phyloP scores from a whole-genome alignment of 148 eudicot species.

The Camellia lanceoleosa region DNA sequence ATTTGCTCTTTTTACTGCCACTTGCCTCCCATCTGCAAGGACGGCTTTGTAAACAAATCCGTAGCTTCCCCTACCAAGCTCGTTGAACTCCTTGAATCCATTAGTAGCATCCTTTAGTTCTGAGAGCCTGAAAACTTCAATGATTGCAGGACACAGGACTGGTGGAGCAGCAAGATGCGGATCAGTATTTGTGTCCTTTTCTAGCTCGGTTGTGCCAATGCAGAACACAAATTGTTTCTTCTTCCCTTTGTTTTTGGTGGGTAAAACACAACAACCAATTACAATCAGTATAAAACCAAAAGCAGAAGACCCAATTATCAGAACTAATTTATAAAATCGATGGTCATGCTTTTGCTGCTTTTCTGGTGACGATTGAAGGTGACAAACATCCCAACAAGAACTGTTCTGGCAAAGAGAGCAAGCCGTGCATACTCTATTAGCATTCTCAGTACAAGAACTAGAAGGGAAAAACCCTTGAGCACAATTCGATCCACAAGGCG shows the following conservation, averaged over 20 bases:
- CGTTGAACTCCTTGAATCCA: slow-evolving; percentile 96
- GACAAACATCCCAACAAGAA: slow-evolving; percentile 76
- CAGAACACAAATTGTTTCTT: slow-evolving; percentile 58
- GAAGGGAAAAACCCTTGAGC: slow-evolving; percentile 74
- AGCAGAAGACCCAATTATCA: slow-evolving; percentile 64
- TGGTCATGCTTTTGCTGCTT: slow-evolving; percentile 37
- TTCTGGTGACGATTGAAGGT: slow-evolving; percentile 39
- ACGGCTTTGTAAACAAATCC: slow-evolving; percentile 93
- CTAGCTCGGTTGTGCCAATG: slow-evolving; percentile 46
- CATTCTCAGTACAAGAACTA: slow-evolving; percentile 54
- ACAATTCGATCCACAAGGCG: slow-evolving; percentile 73
- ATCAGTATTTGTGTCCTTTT: slow-evolving; percentile 39
- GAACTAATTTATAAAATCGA: slow-evolving; percentile 48
- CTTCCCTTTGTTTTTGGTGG: slow-evolving; percentile 45
- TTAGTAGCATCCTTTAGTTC: slow-evolving; percentile 94
- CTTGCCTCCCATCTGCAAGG: slow-evolving; percentile 76
- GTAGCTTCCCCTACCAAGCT: slow-evolving; percentile 93
- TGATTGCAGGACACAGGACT: slow-evolving; percentile 61
- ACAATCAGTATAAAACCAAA: slow-evolving; percentile 56
- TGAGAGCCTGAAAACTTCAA: slow-evolving; percentile 79
- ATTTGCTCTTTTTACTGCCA: slow-evolving; percentile 91
- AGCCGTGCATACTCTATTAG: slow-evolving; percentile 74
- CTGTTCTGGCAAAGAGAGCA: slow-evolving; percentile 93
- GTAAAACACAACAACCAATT: slow-evolving; percentile 60
- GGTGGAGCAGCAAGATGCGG: slow-evolving; percentile 32